These are phyloP conservation scores for Xylariaceae sp. DNA, from an alignment of 2,329 filamentous ascomycete species.

Conservation along the genomic window DNA sequence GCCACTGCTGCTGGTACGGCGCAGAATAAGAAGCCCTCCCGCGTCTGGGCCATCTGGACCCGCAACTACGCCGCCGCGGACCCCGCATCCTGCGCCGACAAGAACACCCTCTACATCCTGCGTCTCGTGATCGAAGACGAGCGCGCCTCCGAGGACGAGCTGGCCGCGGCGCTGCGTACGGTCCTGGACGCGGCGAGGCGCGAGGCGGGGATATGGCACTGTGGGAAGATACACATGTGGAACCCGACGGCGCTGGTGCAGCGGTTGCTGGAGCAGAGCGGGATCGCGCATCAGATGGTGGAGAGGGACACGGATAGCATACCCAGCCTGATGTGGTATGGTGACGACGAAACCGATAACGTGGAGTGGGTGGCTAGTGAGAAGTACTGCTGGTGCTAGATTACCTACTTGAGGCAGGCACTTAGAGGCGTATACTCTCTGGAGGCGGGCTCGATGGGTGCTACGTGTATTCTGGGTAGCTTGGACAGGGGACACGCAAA, in stretches of 20 bases:
- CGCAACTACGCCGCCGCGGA: constrained; percentile 57
- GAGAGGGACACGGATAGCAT: constrained; percentile 64
- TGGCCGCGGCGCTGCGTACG: constrained; percentile 52
- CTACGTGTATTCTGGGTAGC: too few relatives aligned
- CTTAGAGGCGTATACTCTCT: too few relatives aligned
- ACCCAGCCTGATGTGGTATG: constrained; percentile 69
- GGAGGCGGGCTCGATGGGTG: too few relatives aligned
- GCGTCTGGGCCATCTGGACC: constrained; percentile 73
- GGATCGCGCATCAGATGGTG: constrained; percentile 45
- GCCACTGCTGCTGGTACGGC: not conserved
- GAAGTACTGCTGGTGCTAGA: constrained; percentile 72
- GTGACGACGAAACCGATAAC: constrained; percentile 42
- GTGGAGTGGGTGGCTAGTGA: constrained; percentile 73
- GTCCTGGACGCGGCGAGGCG: constrained; percentile 63
- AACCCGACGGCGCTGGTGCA: constrained; percentile 61
- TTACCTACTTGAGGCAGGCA: too few relatives aligned
- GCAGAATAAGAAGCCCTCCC: constrained; percentile 32
- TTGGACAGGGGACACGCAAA: too few relatives aligned
- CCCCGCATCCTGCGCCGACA: constrained; percentile 28
- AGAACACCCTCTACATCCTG: constrained; percentile 65
- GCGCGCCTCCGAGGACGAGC: constrained; percentile 7
- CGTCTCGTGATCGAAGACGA: constrained; percentile 59
- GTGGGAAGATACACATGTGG: constrained; percentile 74
- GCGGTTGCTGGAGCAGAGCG: constrained; percentile 41
- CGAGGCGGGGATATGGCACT: constrained; percentile 68